Base-by-base conservation (phyloP, 805 yeast species). In the Saccharomyces jurei region DNA sequence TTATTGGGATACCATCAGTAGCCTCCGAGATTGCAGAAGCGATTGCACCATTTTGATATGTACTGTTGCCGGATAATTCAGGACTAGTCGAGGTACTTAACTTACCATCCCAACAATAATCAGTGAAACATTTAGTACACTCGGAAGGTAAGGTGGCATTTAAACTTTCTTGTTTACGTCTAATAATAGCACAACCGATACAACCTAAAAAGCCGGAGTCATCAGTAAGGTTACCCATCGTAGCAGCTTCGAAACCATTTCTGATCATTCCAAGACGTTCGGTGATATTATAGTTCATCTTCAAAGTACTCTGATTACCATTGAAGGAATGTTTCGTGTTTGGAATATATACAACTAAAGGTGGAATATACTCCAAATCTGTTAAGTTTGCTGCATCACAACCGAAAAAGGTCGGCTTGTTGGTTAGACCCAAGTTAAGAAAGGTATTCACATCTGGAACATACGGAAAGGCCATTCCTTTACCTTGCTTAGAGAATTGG, bases 381-480 rank as follows among this genome's bases (percentile, higher is more conserved):
- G 90, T 82, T 64, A 84, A 71, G 64, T 87, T 86, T 1, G 70
- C 59, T 4, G 87, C 77, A 64, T 86, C 79, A 71, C 96, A 89
- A 32, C 96, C 96, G 66, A 89, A 89, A 73, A 89, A 89, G 0
- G 86, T 77, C 50, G 96, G 96, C 56, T 72, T 78, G 9, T 83
- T 74, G 13, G 87, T 84, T 58, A 88, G 74, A 55, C 86, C 86
- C 58, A 73, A 62, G 56, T 78, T 77, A 28, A 80, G 64, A 68
- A 88, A 86, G 0, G 90, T 78, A 48, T 76, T 70, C 29, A 68
- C 72, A 66, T 82, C 91, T 13, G 96, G 96, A 52, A 89, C 91
- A 60, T 86, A 81, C 9, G 96, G 96, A 77, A 86, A 87, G 2
- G 84, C 74, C 28, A 87, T 79, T 50, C 81, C 80, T 58, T 78